Base-by-base conservation (phyloP, 2,329 filamentous ascomycete species). In the Pseudogymnoascus sp. region DNA sequence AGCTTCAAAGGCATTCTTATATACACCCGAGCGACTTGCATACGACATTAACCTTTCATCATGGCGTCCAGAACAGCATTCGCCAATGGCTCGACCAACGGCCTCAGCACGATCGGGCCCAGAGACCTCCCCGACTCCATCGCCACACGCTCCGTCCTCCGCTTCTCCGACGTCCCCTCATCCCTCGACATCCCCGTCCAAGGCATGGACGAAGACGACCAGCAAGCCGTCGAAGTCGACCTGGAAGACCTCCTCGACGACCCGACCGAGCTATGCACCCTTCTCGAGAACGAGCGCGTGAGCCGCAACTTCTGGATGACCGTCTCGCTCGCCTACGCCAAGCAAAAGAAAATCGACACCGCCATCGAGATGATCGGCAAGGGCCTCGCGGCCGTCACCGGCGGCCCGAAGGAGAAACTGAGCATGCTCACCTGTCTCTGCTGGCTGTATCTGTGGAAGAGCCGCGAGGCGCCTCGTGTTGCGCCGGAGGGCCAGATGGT, bases 261-360 rank as follows among this genome's bases (percentile, higher is more conserved):
- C 73, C 91, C 91, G 18, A 96, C 90, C 56, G 95, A 99, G 78
- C 84, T 99, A 4, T 99, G 95, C 75, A 95, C 91, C 31, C 83
- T 99, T 60, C 86, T 99, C 67, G 93, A 99, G 78, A 96, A 95
- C 72, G 96, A 99, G 76, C 87, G 88, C 72, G 93, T 92, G 14
- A 89, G 91, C 38, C 92, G 93, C 71, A 91, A 88, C 61, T 96
- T 96, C 69, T 99, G 96, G 96, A 93, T 99, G 82, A 93, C 91
- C n/a, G 95, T 97, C 68, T 90, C 96, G 43, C 82, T 97, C 64
- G 93, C 93, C 59, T 99, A 99, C 73, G 93, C 95, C 42, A 99
- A 97, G 78, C 91, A 96, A 78, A 88, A 88, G 73, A 96, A 96
- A 78, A 85, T 95, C 66, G 93, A 97, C 73, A 90, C 95, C 77